Evolutionary conservation across 164 flowering plant species (phyloP).

Genomic region (Magnolia sinica): DNA sequence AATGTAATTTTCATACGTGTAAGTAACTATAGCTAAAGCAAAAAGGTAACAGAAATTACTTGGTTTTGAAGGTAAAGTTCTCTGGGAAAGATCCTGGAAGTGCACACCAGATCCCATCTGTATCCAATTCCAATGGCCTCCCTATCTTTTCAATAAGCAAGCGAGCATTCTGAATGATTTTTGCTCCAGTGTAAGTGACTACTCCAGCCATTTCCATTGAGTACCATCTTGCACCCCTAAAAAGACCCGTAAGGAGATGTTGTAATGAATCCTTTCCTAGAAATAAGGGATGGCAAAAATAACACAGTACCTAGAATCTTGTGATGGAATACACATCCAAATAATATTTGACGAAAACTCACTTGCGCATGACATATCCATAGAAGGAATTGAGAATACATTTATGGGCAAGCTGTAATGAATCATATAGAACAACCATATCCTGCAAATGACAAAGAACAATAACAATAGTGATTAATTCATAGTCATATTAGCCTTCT

Average conservation of each 20-base stretch:
- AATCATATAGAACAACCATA: constrained; percentile 97
- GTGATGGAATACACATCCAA: neutral
- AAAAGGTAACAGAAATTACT: constrained; percentile 35
- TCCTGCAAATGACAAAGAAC: constrained; percentile 51
- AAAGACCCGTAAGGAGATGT: constrained; percentile 10
- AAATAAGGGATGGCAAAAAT: neutral
- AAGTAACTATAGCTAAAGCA: too few species aligned
- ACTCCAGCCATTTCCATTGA: constrained; percentile 99
- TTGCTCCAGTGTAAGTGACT: constrained; percentile 98
- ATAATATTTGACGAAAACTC: constrained; percentile 25
- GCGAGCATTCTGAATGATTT: constrained; percentile 98
- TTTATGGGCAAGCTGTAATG: constrained; percentile 96
- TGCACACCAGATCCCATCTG: constrained; percentile 99
- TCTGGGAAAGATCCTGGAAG: constrained; percentile 99
- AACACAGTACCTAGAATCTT: constrained; percentile 1
- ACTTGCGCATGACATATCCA: constrained; percentile 99
- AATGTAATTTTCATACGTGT: neutral
- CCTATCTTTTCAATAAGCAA: constrained; percentile 92
- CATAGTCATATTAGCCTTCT: neutral
- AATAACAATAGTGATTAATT: neutral
- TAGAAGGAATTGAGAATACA: constrained; percentile 99
- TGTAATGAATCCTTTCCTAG: constrained; percentile 7
- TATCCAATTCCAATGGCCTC: constrained; percentile 93
- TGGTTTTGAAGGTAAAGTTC: constrained; percentile 89
- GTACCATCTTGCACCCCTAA: constrained; percentile 99